Evolutionary conservation across 148 eudicot species (phyloP).

Genomic region (Arctostaphylos glauca): DNA sequence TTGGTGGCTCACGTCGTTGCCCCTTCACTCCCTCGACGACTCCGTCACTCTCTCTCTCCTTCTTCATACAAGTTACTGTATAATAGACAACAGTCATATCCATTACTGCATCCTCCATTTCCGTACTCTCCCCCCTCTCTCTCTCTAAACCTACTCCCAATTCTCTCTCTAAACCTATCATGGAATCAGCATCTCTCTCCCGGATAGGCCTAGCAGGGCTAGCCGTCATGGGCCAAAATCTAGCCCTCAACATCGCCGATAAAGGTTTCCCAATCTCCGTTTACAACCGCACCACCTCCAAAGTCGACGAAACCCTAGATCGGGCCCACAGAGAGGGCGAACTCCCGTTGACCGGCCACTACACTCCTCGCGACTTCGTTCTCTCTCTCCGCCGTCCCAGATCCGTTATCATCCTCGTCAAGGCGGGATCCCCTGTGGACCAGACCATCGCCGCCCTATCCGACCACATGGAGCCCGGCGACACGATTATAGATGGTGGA

Average conservation of each 20-base stretch:
- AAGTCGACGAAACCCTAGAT: conserved; percentile 83
- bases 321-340: conserved; percentile 78
- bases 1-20: conserved; percentile 18
- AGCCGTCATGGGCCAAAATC: conserved; percentile 96
- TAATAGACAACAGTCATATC: too few species aligned
- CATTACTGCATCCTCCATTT: too few species aligned
- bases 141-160: neutral
- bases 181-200: conserved; percentile 41
- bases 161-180: neutral
- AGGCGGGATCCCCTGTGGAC: conserved; percentile 91
- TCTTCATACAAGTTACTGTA: neutral
- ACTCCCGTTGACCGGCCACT: conserved; percentile 75
- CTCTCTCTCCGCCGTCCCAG: conserved; percentile 77
- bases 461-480: conserved; percentile 73
- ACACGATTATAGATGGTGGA: conserved; percentile 87
- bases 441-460: conserved; percentile 79
- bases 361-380: conserved; percentile 78
- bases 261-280: conserved; percentile 92
- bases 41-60: conserved; percentile 29
- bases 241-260: conserved; percentile 95
- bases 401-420: conserved; percentile 83
- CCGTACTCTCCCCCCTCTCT: neutral
- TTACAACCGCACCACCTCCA: conserved; percentile 81
- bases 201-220: conserved; percentile 94
- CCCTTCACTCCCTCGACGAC: conserved; percentile 50